These are phyloP conservation scores for Guyanaporus albipodus DNA, from an alignment of 768 basidiomycete species.

Conservation along the genomic window DNA sequence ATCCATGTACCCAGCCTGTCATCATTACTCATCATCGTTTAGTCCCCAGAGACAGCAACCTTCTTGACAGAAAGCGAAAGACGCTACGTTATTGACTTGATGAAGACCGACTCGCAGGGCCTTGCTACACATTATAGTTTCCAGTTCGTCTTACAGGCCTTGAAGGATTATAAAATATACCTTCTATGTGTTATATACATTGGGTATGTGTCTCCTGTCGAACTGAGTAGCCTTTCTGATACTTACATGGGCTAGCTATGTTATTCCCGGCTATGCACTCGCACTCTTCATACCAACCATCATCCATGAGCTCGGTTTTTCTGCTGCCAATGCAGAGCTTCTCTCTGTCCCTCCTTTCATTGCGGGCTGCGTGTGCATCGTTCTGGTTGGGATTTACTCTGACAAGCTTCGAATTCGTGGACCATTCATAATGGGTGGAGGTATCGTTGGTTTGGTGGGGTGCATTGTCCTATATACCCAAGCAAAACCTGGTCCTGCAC, in stretches of 20 bases:
- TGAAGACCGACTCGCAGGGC: conserved; percentile 41
- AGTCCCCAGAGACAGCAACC: conserved; percentile 12
- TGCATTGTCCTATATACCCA: conserved; percentile 43
- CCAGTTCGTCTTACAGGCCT: conserved; percentile 46
- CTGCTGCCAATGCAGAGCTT: conserved; percentile 44
- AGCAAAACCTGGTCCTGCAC: conserved; percentile 20
- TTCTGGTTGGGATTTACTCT: conserved; percentile 37
- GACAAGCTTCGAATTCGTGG: conserved; percentile 42
- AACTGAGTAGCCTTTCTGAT: conserved; percentile 1
- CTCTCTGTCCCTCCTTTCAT: conserved; percentile 47
- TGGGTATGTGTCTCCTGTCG: conserved; percentile 26
- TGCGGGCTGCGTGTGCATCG: conserved; percentile 38
- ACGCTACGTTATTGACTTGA: conserved; percentile 34
- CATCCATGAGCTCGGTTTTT: conserved; percentile 45
- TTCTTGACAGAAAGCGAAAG: conserved; percentile 38
- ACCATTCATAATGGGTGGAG: conserved; percentile 42
- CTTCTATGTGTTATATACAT: conserved; percentile 34
- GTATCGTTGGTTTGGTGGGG: conserved; percentile 41
- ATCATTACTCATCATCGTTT: neutral
- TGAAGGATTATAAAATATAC: conserved; percentile 41
- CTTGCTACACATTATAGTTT: conserved; percentile 42
- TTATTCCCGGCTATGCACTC: conserved; percentile 43
- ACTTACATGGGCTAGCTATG: conserved; percentile 24
- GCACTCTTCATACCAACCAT: conserved; percentile 48
- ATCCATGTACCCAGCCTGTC: neutral